Evolutionary conservation across 139 green algal genomes (phyloP), one percentile per base, ranked within the genome.

Genomic region (Haematococcus sp.): DNA sequence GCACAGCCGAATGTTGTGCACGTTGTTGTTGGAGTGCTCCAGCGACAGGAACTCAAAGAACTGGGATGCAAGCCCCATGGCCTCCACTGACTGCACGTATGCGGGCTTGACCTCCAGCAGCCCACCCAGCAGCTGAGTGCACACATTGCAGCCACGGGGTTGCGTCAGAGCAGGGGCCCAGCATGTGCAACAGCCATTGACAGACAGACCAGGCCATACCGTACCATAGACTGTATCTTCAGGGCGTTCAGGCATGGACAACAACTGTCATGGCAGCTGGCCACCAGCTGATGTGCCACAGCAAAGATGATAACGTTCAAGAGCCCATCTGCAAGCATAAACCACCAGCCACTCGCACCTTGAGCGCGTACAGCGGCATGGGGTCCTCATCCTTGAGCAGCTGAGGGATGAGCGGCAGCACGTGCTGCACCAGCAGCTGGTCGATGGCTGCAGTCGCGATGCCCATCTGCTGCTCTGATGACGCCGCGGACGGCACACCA

Each of bases 1-100:
- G 81, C 92, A 97, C 25, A 98, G 77, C 15, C 87, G 76, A 17
- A 97, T 89, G 86, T 96, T 96, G 87, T 97, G 92, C 79, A 96
- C 91, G 81, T 97, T 98, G 89, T 97, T 97, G 89, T 97, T 93
- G 44, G 87, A 74, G 77, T 96, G 89, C 43, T 94, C 87, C 40
- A 96, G 83, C 5, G 82, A 87, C 49, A 98, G 84, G 79, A 93
- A 96, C 34, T 91, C 84, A 71, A 98, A 96, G 73, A 98, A 92
- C 31, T 80, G 77, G 22, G 84, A 65, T 0, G 87, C 76, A 49
- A 97, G 79, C 19, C 80, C 85, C 68, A 94, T 79, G 25, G 32
- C 27, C 32, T 86, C 78, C 30, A 93, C 79, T 32, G 84, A 76
- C 0, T 30, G 54, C 71, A 87, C 80, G 46, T 83, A 89, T 19